Evolutionary conservation across 192 early-diverging fungal genomes (phyloP).

Genomic region (Kappamyces sp.): DNA sequence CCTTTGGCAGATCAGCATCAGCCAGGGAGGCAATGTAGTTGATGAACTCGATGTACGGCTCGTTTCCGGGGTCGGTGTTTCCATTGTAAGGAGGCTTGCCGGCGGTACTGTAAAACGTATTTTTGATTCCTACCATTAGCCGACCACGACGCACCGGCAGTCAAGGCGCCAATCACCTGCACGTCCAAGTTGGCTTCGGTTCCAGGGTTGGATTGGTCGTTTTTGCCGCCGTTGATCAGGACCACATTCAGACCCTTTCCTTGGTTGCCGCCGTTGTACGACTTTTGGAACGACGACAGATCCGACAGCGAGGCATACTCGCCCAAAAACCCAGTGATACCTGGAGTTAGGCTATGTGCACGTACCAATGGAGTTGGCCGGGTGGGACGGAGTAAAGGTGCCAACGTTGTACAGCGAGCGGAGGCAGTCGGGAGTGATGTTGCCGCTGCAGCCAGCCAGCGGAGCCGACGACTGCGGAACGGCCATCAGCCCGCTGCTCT

Average conservation of each 20-base stretch:
- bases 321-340: conserved; percentile 7
- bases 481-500: too few relatives aligned
- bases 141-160: not conserved
- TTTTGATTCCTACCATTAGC: not conserved
- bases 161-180: conserved; percentile 8
- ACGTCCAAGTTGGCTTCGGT: conserved; percentile 11
- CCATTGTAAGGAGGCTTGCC: conserved; percentile 5
- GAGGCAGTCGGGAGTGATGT: conserved; percentile 6
- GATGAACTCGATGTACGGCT: conserved; percentile 11
- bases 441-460: not conserved
- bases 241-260: not conserved
- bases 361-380: not conserved
- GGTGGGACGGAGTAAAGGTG: not conserved
- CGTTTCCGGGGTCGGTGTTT: not conserved
- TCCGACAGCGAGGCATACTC: conserved; percentile 6
- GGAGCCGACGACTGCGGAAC: too few relatives aligned
- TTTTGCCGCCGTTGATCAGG: conserved; percentile 6
- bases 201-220: conserved; percentile 7
- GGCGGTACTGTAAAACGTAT: conserved; percentile 7
- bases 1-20: not conserved
- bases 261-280: not conserved
- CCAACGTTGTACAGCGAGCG: conserved; percentile 6
- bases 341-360: too few relatives aligned
- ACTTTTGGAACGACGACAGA: not conserved
- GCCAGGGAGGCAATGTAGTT: not conserved